phyloP scores from a whole-genome alignment of 2,329 filamentous ascomycete genomes.

The Penicillium sumatraense region DNA sequence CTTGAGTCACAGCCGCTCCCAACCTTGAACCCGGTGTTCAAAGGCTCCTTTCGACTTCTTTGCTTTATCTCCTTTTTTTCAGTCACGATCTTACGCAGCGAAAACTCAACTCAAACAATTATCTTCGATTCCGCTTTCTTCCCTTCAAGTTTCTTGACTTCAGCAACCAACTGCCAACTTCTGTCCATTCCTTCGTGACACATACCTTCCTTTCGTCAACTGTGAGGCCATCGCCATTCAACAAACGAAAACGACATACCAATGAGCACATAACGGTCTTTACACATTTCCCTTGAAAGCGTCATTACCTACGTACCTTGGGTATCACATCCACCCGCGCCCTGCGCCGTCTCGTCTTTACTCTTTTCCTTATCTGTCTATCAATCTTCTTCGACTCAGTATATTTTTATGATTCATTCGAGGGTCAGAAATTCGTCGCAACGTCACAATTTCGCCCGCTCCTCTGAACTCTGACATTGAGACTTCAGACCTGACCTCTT shows the following conservation, averaged over 20 bases:
- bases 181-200: conserved; percentile 28
- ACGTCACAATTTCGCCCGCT: conserved; percentile 16
- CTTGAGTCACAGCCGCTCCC: conserved; percentile 37
- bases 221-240: conserved; percentile 18
- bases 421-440: conserved; percentile 7
- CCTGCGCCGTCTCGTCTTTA: conserved; percentile 29
- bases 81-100: conserved; percentile 49
- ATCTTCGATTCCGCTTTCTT: conserved; percentile 13
- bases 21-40: conserved; percentile 43
- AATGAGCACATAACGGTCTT: conserved; percentile 49
- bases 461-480: conserved; percentile 28
- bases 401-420: conserved; percentile 26
- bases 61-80: conserved; percentile 26
- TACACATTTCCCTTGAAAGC: conserved; percentile 36
- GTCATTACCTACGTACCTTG: conserved; percentile 36
- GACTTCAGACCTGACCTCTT: conserved; percentile 26
- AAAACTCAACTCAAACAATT: conserved; percentile 24
- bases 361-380: conserved; percentile 28
- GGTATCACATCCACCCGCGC: conserved; percentile 29
- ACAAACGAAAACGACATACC: conserved; percentile 40
- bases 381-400: conserved; percentile 25
- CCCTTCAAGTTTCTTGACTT: conserved; percentile 7
- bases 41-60: conserved; percentile 32
- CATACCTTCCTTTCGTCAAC: conserved; percentile 25
- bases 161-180: conserved; percentile 8